A percentile compares a stretch with the other conserved stretches of the same genome.
phyloP scores from a whole-genome alignment of 2,329 filamentous ascomycete species.

The Apiospora saccharicola region DNA sequence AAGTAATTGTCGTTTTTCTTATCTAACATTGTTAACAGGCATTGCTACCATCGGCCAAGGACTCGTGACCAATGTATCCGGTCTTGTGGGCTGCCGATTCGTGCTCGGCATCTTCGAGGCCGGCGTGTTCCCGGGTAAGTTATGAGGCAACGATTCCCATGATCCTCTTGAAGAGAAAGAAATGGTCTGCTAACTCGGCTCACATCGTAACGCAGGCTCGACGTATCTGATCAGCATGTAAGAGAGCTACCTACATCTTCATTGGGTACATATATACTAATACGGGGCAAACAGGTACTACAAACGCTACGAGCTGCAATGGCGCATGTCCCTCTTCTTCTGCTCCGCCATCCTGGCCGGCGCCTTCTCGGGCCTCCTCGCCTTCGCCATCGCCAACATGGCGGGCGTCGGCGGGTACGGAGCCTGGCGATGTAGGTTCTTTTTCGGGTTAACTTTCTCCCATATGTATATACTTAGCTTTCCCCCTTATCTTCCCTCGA shows the following conservation, averaged over 20 bases:
- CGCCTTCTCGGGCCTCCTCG: conserved; percentile 56
- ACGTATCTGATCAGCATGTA: conserved; percentile 37
- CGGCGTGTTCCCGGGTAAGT: conserved; percentile 52
- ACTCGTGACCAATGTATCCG: conserved; percentile 48
- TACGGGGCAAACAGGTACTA: conserved; percentile 51
- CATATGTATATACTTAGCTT: background rate
- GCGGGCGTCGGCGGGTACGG: conserved; percentile 50
- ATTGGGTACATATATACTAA: background rate
- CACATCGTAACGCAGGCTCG: conserved; percentile 27
- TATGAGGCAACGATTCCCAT: no score
- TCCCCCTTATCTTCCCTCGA: background rate
- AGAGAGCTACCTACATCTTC: conserved; percentile 13
- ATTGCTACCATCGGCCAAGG: conserved; percentile 56
- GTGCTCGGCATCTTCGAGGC: conserved; percentile 55
- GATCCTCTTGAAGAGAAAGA: no score
- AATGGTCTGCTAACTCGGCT: background rate
- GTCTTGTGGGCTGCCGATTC: conserved; percentile 51
- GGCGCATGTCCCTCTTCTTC: conserved; percentile 53
- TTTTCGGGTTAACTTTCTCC: background rate
- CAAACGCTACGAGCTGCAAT: conserved; percentile 56
- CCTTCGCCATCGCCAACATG: conserved; percentile 55
- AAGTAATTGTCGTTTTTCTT: background rate
- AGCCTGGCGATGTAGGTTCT: conserved; percentile 47
- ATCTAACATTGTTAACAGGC: background rate
- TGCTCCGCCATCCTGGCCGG: conserved; percentile 50